Evolutionary conservation across 2,329 filamentous ascomycete genomes (phyloP).

Genomic region (Calonectria henricotiae): DNA sequence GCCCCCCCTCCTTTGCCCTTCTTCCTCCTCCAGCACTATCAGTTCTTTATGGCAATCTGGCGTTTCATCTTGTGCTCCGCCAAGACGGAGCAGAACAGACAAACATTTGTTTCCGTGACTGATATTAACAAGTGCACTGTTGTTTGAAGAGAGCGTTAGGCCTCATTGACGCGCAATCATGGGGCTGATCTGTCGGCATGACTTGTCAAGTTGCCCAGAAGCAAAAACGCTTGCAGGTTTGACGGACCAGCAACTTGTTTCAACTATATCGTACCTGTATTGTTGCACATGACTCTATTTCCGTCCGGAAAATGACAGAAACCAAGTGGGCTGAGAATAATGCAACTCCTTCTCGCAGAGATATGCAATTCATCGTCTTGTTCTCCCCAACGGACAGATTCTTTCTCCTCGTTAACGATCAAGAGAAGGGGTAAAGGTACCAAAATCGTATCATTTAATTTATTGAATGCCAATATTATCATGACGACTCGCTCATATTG

Average conservation of each 20-base stretch:
- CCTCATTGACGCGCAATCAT: slow-evolving; percentile 12
- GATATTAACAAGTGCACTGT: not conserved
- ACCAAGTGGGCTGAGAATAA: not conserved
- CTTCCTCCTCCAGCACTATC: not conserved
- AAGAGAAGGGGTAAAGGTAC: no score
- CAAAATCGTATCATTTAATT: no score
- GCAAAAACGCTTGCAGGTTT: slow-evolving; percentile 5
- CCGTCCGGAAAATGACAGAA: not conserved
- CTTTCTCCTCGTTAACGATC: no score
- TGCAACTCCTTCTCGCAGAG: not conserved
- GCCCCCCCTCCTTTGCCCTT: not conserved
- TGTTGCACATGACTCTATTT: not conserved
- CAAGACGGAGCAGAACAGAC: not conserved
- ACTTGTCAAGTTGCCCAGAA: not conserved
- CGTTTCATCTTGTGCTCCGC: slow-evolving; percentile 20
- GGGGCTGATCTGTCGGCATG: not conserved
- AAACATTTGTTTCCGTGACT: slow-evolving; percentile 11
- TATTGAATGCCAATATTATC: no score
- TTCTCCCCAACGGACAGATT: no score
- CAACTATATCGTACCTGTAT: not conserved
- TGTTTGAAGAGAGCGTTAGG: not conserved
- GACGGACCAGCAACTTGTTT: not conserved
- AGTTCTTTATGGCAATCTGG: not conserved
- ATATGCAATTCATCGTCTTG: not conserved
- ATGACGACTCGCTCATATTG: no score